Percentiles rank a stretch among this genome's conserved stretches.
Evolutionary conservation across 176 grass and related monocot genomes (phyloP).

Genomic region (Oropetium thomaeum): DNA sequence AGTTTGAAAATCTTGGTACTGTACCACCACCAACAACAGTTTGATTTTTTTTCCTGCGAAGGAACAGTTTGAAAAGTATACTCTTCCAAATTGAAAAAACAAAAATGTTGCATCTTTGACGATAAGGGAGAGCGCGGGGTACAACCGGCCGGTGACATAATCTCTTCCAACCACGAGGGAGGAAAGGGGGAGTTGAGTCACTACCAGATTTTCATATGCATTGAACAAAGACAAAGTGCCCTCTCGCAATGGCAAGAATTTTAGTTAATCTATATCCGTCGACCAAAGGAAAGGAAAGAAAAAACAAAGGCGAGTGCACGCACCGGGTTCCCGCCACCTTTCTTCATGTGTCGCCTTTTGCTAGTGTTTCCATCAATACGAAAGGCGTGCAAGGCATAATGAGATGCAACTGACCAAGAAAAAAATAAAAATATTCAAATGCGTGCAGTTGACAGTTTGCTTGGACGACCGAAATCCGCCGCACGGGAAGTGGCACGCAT

Average conservation of each 20-base stretch:
- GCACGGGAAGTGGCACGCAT: constrained; percentile 17
- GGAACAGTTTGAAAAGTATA: too few species aligned
- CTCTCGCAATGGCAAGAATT: constrained; percentile 10
- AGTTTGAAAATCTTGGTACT: too few species aligned
- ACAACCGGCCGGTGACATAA: neutral
- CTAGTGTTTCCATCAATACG: constrained; percentile 30
- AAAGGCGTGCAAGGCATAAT: constrained; percentile 37
- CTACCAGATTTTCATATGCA: too few species aligned
- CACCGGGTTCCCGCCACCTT: constrained; percentile 45
- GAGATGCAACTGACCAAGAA: constrained; percentile 37
- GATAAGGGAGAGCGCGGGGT: neutral
- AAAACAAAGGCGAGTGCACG: constrained; percentile 22
- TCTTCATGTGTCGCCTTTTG: constrained; percentile 30
- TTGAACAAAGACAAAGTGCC: too few species aligned
- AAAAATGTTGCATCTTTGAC: neutral
- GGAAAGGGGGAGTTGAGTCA: neutral
- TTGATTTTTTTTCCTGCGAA: too few species aligned
- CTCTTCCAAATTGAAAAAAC: too few species aligned
- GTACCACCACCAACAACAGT: too few species aligned
- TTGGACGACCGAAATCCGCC: neutral
- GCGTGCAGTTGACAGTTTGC: constrained; percentile 36
- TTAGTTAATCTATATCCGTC: constrained; percentile 23
- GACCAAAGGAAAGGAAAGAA: neutral
- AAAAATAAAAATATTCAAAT: constrained; percentile 11
- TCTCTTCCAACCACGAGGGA: neutral